phyloP scores from a whole-genome alignment of 2,329 filamentous ascomycete species.

The Pseudogymnoascus sp. region DNA sequence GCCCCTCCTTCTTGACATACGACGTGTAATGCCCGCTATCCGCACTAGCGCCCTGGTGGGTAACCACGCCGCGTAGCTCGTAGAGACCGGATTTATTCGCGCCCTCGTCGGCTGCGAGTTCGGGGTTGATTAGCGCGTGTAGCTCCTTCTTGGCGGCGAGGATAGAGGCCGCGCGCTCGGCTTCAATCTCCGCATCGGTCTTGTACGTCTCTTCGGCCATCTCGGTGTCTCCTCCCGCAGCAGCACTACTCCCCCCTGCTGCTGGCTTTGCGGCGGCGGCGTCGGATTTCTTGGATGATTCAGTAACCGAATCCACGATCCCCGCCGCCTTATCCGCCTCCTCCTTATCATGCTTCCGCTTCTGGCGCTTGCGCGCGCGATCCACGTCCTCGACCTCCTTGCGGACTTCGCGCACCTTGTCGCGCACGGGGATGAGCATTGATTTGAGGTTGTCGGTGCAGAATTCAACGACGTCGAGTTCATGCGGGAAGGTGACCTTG shows the following conservation, averaged over 20 bases:
- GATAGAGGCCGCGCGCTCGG: conserved; percentile 68
- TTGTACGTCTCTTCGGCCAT: conserved; percentile 62
- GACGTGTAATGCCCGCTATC: conserved; percentile 98
- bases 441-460: conserved; percentile 84
- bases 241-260: conserved; percentile 29
- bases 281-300: conserved; percentile 39
- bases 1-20: conserved; percentile 85
- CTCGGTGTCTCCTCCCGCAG: conserved; percentile 58
- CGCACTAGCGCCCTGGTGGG: conserved; percentile 91
- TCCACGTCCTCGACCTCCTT: conserved; percentile 94
- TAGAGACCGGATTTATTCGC: conserved; percentile 93
- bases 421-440: conserved; percentile 80
- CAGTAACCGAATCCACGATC: conserved; percentile 34
- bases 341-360: conserved; percentile 47
- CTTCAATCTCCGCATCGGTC: conserved; percentile 87
- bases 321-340: conserved; percentile 40
- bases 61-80: conserved; percentile 86
- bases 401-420: conserved; percentile 88
- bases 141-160: conserved; percentile 81
- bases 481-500: conserved; percentile 91
- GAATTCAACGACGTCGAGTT: conserved; percentile 89
- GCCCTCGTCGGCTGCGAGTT: conserved; percentile 66
- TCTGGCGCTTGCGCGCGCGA: conserved; percentile 84
- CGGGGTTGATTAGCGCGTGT: conserved; percentile 63
- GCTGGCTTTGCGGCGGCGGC: conserved; percentile 35